phyloP scores from a whole-genome alignment of 2,329 filamentous ascomycete genomes.

The Biscogniauxia sp. region DNA sequence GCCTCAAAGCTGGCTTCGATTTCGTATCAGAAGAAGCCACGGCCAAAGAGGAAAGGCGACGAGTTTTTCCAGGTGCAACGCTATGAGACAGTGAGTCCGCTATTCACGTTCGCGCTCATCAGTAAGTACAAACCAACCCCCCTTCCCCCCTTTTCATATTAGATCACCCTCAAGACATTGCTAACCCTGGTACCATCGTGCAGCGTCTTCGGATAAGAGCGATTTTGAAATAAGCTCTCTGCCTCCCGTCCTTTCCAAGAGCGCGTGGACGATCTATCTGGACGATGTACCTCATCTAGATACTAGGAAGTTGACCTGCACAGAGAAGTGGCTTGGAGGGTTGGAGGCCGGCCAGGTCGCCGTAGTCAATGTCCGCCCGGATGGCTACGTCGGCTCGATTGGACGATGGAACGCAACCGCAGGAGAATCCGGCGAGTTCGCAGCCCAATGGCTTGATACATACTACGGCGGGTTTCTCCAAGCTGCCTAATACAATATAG shows the following conservation, averaged over 20 bases:
- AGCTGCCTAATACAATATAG: constrained; percentile 3
- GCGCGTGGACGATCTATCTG: constrained; percentile 29
- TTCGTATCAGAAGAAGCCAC: constrained; percentile 61
- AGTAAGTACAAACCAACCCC: constrained; percentile 44
- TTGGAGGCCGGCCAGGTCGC: constrained; percentile 20
- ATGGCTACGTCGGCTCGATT: constrained; percentile 30
- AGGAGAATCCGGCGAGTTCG: constrained; percentile 45
- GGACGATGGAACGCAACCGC: constrained; percentile 20
- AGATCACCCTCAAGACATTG: not conserved
- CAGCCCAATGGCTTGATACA: constrained; percentile 52
- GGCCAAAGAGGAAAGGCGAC: constrained; percentile 58
- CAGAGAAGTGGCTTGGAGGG: constrained; percentile 27
- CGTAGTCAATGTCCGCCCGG: constrained; percentile 26
- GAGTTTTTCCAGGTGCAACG: constrained; percentile 65
- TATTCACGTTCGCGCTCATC: constrained; percentile 69
- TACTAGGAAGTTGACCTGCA: constrained; percentile 24
- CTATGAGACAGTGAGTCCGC: constrained; percentile 65
- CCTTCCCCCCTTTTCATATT: not conserved
- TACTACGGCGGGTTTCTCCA: constrained; percentile 57
- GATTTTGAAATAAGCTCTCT: constrained; percentile 26
- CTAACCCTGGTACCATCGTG: constrained; percentile 1
- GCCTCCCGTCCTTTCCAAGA: constrained; percentile 23
- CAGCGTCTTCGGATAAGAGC: constrained; percentile 27
- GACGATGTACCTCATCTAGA: constrained; percentile 28
- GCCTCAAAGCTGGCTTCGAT: constrained; percentile 57